Evolutionary conservation across 2,329 filamentous ascomycete species (phyloP).

Genomic region (Pseudogymnoascus sp.): DNA sequence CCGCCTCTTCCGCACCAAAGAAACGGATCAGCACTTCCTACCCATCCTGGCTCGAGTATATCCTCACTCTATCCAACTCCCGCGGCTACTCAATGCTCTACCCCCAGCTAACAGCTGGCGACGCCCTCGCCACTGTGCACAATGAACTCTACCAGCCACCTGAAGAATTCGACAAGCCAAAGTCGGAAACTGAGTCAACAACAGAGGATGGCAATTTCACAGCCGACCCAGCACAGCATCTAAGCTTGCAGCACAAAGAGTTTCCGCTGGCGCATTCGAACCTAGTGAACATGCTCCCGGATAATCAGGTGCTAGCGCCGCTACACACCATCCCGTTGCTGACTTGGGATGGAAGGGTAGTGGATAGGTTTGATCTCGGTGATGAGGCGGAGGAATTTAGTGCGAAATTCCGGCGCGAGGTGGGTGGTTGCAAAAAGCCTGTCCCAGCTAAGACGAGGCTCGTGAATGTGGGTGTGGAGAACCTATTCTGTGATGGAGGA

Average conservation of each 20-base stretch:
- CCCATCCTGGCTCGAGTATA: slow-evolving; percentile 72
- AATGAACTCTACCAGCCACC: slow-evolving; percentile 65
- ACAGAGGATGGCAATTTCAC: slow-evolving; percentile 19
- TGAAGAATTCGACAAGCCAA: slow-evolving; percentile 51
- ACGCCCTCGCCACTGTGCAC: slow-evolving; percentile 63
- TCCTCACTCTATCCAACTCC: slow-evolving; percentile 66
- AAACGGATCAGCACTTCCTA: slow-evolving; percentile 61
- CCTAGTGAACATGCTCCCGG: slow-evolving; percentile 44
- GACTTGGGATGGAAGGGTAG: slow-evolving; percentile 53
- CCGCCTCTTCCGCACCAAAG: slow-evolving; percentile 33
- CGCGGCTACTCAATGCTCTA: slow-evolving; percentile 76
- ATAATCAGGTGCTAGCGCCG: slow-evolving; percentile 36
- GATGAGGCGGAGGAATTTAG: slow-evolving; percentile 46
- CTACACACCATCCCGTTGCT: slow-evolving; percentile 51
- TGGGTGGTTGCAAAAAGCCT: slow-evolving; percentile 56
- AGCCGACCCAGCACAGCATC: slow-evolving; percentile 23
- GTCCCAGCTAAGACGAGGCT: background rate
- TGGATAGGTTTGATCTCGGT: slow-evolving; percentile 35
- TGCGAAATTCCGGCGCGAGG: slow-evolving; percentile 49
- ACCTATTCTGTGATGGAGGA: slow-evolving; percentile 6
- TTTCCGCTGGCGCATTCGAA: slow-evolving; percentile 38
- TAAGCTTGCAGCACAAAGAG: slow-evolving; percentile 24
- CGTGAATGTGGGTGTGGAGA: background rate
- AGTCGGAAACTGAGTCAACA: slow-evolving; percentile 13
- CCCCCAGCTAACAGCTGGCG: slow-evolving; percentile 46